phyloP scores from a whole-genome alignment of 2,329 filamentous ascomycete species.

The Coniochaeta prunicola region DNA sequence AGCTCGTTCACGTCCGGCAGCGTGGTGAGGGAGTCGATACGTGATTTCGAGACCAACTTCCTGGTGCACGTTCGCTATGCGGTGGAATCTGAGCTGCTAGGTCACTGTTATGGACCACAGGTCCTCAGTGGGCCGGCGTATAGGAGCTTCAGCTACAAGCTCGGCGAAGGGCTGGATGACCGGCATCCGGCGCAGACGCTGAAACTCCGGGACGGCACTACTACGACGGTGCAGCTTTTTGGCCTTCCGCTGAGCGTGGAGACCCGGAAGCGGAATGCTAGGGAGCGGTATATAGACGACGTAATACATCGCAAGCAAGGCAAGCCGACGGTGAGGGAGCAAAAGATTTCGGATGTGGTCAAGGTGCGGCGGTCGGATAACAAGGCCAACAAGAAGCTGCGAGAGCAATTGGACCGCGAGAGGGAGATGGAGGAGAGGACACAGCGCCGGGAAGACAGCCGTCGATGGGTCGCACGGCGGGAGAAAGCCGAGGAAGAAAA shows the following conservation, averaged over 20 bases:
- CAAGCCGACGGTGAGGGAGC: neutral
- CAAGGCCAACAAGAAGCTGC: neutral
- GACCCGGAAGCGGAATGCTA: neutral
- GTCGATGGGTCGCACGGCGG: neutral
- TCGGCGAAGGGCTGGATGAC: neutral
- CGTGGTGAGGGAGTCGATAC: neutral
- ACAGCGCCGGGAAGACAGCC: neutral
- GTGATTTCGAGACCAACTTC: neutral
- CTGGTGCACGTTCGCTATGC: neutral
- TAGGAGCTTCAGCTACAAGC: neutral
- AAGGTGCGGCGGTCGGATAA: neutral
- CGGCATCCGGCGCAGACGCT: neutral
- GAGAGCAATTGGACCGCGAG: neutral
- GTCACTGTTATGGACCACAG: neutral
- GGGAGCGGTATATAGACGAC: neutral
- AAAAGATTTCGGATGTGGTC: neutral
- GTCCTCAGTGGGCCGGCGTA: neutral
- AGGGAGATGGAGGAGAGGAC: neutral
- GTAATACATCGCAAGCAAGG: neutral
- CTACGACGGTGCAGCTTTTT: neutral
- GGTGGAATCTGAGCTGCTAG: neutral
- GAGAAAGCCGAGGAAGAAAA: neutral
- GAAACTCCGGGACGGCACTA: neutral
- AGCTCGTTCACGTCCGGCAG: neutral
- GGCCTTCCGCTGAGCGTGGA: neutral